A percentile compares a stretch with the other conserved stretches of the same genome.
Evolutionary conservation across 257 asterid species (phyloP).

Genomic region (Nicotiana tomentosiformis): DNA sequence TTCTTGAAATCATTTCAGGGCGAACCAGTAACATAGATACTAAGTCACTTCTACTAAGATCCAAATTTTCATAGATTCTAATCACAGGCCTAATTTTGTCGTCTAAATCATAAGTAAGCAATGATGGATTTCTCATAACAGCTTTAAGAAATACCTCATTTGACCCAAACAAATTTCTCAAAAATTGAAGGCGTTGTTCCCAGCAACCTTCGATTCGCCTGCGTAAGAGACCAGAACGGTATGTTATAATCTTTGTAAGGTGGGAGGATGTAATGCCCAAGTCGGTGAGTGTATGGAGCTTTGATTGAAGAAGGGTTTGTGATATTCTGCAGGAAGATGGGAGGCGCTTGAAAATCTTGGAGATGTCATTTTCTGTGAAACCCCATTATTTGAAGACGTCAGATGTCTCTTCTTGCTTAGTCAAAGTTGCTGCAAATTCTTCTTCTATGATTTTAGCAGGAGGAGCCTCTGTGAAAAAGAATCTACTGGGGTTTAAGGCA

Average conservation of each 20-base stretch:
- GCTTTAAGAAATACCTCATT: slow-evolving; percentile 50
- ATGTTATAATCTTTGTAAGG: slow-evolving; percentile 49
- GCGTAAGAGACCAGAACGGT: slow-evolving; percentile 62
- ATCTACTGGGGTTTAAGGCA: slow-evolving; percentile 8
- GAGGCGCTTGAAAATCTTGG: slow-evolving; percentile 45
- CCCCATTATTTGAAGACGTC: slow-evolving; percentile 55
- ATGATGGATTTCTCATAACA: slow-evolving; percentile 61
- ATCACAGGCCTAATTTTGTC: slow-evolving; percentile 46
- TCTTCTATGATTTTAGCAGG: slow-evolving; percentile 19
- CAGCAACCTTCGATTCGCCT: slow-evolving; percentile 30
- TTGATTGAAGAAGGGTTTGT: slow-evolving; percentile 33
- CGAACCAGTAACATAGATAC: slow-evolving; percentile 46
- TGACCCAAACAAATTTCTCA: slow-evolving; percentile 47
- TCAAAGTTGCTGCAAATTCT: slow-evolving; percentile 8
- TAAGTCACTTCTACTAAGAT: slow-evolving; percentile 47
- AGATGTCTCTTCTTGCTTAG: slow-evolving; percentile 26
- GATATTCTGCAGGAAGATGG: slow-evolving; percentile 46
- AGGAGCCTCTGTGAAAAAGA: slow-evolving; percentile 27
- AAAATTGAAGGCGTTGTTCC: slow-evolving; percentile 45
- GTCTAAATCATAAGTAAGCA: slow-evolving; percentile 57
- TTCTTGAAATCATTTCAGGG: slow-evolving; percentile 61
- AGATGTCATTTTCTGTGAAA: slow-evolving; percentile 48
- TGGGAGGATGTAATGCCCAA: slow-evolving; percentile 48
- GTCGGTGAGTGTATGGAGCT: slow-evolving; percentile 42
- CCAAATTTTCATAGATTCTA: slow-evolving; percentile 46